Evolutionary conservation across 495 filamentous ascomycete species (phyloP).

Genomic region (Evernia prunastri): DNA sequence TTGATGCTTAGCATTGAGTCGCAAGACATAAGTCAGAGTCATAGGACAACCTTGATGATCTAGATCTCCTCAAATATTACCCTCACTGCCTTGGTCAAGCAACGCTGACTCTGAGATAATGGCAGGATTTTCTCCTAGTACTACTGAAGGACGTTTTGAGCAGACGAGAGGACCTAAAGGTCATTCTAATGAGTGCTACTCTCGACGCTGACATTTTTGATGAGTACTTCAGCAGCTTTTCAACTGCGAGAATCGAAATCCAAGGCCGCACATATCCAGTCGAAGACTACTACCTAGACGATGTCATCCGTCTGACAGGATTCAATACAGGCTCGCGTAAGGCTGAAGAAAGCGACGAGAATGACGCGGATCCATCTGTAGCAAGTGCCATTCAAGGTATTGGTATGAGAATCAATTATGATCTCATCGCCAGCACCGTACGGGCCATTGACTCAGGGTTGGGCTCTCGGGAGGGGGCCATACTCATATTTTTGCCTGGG

Average conservation of each 20-base stretch:
- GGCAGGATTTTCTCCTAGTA: conserved; percentile 73
- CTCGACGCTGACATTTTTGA: conserved; percentile 84
- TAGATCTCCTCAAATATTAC: not conserved
- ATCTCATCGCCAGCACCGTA: conserved; percentile 73
- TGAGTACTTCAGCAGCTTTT: conserved; percentile 65
- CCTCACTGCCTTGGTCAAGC: not conserved
- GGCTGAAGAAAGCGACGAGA: conserved; percentile 33
- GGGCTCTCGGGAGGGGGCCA: conserved; percentile 64
- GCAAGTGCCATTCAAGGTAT: conserved; percentile 64
- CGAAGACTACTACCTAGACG: conserved; percentile 82
- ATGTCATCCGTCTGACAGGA: conserved; percentile 72
- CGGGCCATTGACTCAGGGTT: conserved; percentile 72
- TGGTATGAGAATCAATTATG: conserved; percentile 88
- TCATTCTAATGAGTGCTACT: conserved; percentile 97
- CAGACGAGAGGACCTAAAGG: conserved; percentile 72
- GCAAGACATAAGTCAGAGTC: not conserved
- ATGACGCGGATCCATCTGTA: conserved; percentile 43
- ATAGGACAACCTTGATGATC: not conserved
- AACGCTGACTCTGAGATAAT: not conserved
- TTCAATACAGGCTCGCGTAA: conserved; percentile 50
- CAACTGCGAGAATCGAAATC: conserved; percentile 75
- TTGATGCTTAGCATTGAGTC: not conserved
- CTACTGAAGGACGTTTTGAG: conserved; percentile 79
- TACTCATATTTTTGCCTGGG: conserved; percentile 89
- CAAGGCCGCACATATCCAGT: conserved; percentile 86